A percentile compares a stretch with the other conserved stretches of the same genome.
Evolutionary conservation across 208 protist genomes (phyloP).

Genomic region (Crithidia expoeki): DNA sequence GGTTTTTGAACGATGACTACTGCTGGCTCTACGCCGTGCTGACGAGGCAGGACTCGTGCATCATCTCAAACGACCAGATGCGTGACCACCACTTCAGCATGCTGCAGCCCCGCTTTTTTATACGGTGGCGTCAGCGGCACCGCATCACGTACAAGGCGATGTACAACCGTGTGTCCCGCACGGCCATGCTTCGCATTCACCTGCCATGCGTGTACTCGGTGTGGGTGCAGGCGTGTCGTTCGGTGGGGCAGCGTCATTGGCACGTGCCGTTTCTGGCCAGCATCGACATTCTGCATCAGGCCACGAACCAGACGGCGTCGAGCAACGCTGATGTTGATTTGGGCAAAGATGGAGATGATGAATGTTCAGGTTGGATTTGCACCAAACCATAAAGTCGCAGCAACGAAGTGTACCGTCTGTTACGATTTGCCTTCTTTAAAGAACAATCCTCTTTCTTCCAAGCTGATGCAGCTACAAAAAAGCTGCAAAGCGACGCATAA

Average conservation of each 20-base stretch:
- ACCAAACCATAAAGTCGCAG: slow-evolving; percentile 20
- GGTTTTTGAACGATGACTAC: slow-evolving; percentile 89
- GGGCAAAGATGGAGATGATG: slow-evolving; percentile 82
- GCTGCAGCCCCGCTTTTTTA: slow-evolving; percentile 77
- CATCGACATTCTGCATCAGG: slow-evolving; percentile 73
- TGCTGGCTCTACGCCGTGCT: slow-evolving; percentile 85
- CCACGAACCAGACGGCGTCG: slow-evolving; percentile 54
- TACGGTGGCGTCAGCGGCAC: slow-evolving; percentile 84
- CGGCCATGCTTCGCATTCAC: slow-evolving; percentile 41
- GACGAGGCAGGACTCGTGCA: slow-evolving; percentile 41
- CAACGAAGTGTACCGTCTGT: too few relatives aligned
- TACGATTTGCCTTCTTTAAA: too few relatives aligned
- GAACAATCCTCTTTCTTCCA: too few relatives aligned
- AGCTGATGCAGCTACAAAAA: too few relatives aligned
- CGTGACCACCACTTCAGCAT: slow-evolving; percentile 85
- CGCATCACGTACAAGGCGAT: slow-evolving; percentile 79
- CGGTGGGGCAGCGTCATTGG: slow-evolving; percentile 46
- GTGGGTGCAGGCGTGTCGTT: slow-evolving; percentile 69
- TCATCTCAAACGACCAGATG: slow-evolving; percentile 88
- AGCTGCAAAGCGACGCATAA: too few relatives aligned
- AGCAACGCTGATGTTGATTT: slow-evolving; percentile 56
- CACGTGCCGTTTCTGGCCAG: slow-evolving; percentile 73
- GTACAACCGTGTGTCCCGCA: slow-evolving; percentile 41
- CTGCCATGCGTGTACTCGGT: slow-evolving; percentile 64
- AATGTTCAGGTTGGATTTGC: slow-evolving; percentile 82